Base-by-base conservation (phyloP, 179 eudicot genomes). In the Monotropa hypopitys region DNA sequence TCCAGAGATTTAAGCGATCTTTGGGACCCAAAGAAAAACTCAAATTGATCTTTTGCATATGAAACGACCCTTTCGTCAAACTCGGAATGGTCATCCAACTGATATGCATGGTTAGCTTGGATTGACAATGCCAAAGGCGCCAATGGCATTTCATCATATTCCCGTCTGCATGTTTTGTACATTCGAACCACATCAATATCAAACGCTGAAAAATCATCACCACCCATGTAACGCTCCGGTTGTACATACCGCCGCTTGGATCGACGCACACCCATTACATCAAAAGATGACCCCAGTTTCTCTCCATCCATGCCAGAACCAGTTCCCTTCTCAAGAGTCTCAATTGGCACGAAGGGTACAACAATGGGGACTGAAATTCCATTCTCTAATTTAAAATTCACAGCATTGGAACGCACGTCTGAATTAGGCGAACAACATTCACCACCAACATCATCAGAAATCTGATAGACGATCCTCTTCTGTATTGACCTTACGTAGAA, bases 161-260 rank as follows among this genome's bases (percentile, higher is more conserved):
- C 92, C 83, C 76, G 80, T 81, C 65, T 86, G 77, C 78, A 72
- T 33, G 84, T 81, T 92, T 89, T 95, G 83, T 81, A 86, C 68
- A 91, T 82, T n/a, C 94, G 82, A 56, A 87, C 81, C 26, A 85
- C 82, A 2, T 91, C 87, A 54, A 84, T 80, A 77, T 95, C 99
- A 9, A 79, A 77, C 42, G 80, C 88, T 67, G 89, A 82, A 21
- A 88, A 81, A 40, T 90, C 72, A 21, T 69, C 91, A 78, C 87
- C 88, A 28, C 90, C 99, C 77, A 91, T 72, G 79, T 90, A 95
- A 54, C 99, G 89, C 56, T 95, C 92, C 2, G 99, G 99, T 72
- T 86, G 89, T 23, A 91, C 86, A 70, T 76, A 75, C 50, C 98
- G 79, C 15, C 99, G 95, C 82, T 90, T 93, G 66, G 99, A 93